Evolutionary conservation across 306 rosid genomes (phyloP).

Genomic region (Ormosia semicastrata): DNA sequence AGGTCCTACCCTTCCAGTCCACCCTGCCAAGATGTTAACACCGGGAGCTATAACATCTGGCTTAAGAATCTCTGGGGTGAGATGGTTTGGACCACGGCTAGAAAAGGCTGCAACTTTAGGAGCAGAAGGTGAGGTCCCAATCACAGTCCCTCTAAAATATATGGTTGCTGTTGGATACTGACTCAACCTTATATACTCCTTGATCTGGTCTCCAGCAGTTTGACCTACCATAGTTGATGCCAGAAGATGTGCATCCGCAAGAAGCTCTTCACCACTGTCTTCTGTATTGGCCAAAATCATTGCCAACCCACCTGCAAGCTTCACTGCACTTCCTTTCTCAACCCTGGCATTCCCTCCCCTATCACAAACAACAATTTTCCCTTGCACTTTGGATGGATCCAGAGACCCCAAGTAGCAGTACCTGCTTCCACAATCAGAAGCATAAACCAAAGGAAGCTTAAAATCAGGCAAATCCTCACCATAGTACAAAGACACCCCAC

Average conservation of each 20-base stretch:
- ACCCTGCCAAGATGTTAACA: slow-evolving; percentile 83
- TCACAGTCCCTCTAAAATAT: slow-evolving; percentile 67
- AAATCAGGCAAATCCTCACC: slow-evolving; percentile 50
- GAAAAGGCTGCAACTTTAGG: slow-evolving; percentile 87
- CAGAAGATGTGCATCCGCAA: slow-evolving; percentile 77
- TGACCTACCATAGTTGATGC: slow-evolving; percentile 87
- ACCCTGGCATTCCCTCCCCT: slow-evolving; percentile 87
- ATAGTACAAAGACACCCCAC: slow-evolving; percentile 69
- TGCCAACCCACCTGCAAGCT: slow-evolving; percentile 71
- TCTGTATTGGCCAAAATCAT: slow-evolving; percentile 64
- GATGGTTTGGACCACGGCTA: slow-evolving; percentile 78
- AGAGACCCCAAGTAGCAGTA: slow-evolving; percentile 54
- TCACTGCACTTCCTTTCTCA: slow-evolving; percentile 75
- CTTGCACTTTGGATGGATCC: slow-evolving; percentile 48
- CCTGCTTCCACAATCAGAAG: slow-evolving; percentile 50
- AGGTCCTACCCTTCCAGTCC: slow-evolving; percentile 79
- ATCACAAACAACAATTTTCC: slow-evolving; percentile 88
- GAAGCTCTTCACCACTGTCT: slow-evolving; percentile 73
- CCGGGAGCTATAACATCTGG: slow-evolving; percentile 97
- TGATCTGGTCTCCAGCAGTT: slow-evolving; percentile 61
- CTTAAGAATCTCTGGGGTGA: slow-evolving; percentile 74
- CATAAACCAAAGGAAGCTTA: slow-evolving; percentile 67
- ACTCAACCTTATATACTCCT: slow-evolving; percentile 42
- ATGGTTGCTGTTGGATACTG: slow-evolving; percentile 59
- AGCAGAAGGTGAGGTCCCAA: slow-evolving; percentile 69